phyloP scores from a whole-genome alignment of 2,329 filamentous ascomycete species.

The Nemania diffusa region DNA sequence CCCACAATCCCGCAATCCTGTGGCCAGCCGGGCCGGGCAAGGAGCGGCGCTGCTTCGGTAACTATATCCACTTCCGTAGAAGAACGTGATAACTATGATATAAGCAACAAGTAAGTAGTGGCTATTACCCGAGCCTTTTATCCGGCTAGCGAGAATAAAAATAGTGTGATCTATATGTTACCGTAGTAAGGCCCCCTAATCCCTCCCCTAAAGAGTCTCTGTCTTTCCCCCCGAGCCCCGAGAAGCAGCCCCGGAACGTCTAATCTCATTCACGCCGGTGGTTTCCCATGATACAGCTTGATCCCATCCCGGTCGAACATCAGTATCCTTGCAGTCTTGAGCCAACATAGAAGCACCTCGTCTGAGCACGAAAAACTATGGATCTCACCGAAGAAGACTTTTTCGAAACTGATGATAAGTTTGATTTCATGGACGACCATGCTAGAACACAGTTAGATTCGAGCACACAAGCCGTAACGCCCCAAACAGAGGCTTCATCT shows the following conservation, averaged over 20 bases:
- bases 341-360: background rate
- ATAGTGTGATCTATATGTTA: background rate
- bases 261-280: background rate
- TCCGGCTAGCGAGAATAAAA: background rate
- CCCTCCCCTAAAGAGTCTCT: background rate
- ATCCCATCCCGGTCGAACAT: background rate
- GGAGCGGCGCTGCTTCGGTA: background rate
- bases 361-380: background rate
- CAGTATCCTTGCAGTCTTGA: background rate
- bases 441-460: background rate
- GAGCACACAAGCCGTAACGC: background rate
- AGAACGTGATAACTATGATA: background rate
- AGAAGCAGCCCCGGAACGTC: background rate
- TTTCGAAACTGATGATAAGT: background rate
- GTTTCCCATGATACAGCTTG: background rate
- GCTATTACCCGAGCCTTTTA: background rate
- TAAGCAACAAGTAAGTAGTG: background rate
- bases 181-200: background rate
- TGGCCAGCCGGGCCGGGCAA: too few species aligned
- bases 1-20: background rate
- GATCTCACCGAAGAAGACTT: slow-evolving; percentile 2
- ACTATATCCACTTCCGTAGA: background rate
- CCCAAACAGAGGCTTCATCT: background rate
- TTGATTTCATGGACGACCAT: background rate
- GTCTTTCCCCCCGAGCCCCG: background rate